Evolutionary conservation across 352 stramenopile species (phyloP).

Genomic region (Phytophthora fragariae): DNA sequence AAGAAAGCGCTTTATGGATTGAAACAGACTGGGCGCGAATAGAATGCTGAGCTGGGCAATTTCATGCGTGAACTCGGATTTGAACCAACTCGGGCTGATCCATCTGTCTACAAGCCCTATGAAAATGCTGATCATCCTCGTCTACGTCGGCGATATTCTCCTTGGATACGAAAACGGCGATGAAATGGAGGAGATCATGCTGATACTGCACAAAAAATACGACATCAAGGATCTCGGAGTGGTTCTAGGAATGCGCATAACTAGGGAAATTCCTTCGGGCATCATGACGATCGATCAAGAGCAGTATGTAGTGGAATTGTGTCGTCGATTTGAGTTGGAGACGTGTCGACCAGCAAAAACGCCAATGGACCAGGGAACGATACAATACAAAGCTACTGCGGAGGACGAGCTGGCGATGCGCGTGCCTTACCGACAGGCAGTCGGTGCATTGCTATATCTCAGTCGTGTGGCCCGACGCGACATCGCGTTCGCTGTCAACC

Average conservation of each 20-base stretch:
- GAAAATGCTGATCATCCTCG: constrained; percentile 1
- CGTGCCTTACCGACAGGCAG: constrained; percentile 1
- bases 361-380: constrained; percentile 6
- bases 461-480: constrained; percentile 13
- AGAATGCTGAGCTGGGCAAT: not conserved
- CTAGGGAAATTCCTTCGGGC: not conserved
- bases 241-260: constrained; percentile 15
- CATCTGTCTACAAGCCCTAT: not conserved
- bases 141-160: constrained; percentile 15
- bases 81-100: not conserved
- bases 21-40: constrained; percentile 12
- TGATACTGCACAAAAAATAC: constrained; percentile 2
- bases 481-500: constrained; percentile 10
- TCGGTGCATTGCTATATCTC: constrained; percentile 8
- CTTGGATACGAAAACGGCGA: not conserved
- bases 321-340: constrained; percentile 7
- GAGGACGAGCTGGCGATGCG: not conserved
- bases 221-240: constrained; percentile 13
- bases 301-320: constrained; percentile 7
- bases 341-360: not conserved
- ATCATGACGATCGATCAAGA: constrained; percentile 8
- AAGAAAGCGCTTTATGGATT: constrained; percentile 7
- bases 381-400: not conserved
- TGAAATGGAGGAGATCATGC: not conserved
- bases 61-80: constrained; percentile 1